These are phyloP conservation scores for Saccharomycopsis javanensis DNA, from an alignment of 805 yeast species.

Conservation along the genomic window DNA sequence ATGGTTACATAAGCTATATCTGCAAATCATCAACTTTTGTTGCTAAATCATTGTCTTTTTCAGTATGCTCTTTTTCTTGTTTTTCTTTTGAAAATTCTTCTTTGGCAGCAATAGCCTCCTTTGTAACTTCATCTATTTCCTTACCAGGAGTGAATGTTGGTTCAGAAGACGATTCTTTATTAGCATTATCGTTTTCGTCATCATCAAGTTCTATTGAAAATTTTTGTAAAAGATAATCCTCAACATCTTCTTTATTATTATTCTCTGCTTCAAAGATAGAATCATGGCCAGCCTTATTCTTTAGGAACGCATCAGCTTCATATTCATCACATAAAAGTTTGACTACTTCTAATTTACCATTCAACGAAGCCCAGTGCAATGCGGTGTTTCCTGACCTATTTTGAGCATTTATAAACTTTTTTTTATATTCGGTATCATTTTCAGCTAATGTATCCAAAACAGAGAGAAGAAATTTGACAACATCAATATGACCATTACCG, in stretches of 20 bases:
- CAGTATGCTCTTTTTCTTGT: constrained; percentile 17
- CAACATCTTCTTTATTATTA: constrained; percentile 65
- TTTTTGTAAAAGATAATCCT: constrained; percentile 62
- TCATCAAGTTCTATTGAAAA: constrained; percentile 61
- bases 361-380: constrained; percentile 90
- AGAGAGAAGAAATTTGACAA: constrained; percentile 49
- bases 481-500: constrained; percentile 81
- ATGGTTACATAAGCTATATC: constrained; percentile 15
- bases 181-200: constrained; percentile 36
- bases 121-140: constrained; percentile 40
- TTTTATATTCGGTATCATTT: constrained; percentile 30
- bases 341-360: constrained; percentile 72
- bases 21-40: constrained; percentile 26
- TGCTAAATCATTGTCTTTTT: constrained; percentile 11
- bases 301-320: constrained; percentile 71
- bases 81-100: constrained; percentile 23
- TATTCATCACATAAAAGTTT: constrained; percentile 61
- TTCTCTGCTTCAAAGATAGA: constrained; percentile 83
- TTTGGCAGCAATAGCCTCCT: constrained; percentile 35
- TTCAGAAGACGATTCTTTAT: constrained; percentile 30
- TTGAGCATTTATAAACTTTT: constrained; percentile 36
- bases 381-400: constrained; percentile 91
- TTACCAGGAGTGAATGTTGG: constrained; percentile 33
- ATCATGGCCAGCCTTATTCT: constrained; percentile 72
- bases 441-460: constrained; percentile 29